Evolutionary conservation across 2,329 filamentous ascomycete species (phyloP), one percentile per base, ranked within the genome.

Genomic region (Xylariales sp.): DNA sequence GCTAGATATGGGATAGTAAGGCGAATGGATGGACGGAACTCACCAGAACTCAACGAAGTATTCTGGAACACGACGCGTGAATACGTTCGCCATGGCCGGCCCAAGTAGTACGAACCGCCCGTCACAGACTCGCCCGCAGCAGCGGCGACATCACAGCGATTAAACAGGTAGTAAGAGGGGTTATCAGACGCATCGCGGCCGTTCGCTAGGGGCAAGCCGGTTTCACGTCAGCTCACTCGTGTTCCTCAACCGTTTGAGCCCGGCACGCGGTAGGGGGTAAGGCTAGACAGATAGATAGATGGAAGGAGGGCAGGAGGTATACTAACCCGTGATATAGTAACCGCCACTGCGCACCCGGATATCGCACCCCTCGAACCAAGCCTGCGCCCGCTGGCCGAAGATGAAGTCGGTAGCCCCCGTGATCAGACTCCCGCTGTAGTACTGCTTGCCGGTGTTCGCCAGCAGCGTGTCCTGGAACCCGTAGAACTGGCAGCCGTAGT

Each of bases 401-500:
- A 85, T 82, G 64, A 85, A 85, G 66, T 86, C 84, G 30, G 83
- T 85, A 0, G 83, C 84, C 7, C 84, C 84, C 52, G 81, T 77
- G 39, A 86, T 83, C 60, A 81, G 74, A 55, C 78, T 82, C 10
- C 74, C 73, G 5, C 80, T 79, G 71, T 85, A 87, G 45, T 86
- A 77, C 72, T 87, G 85, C 53, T 79, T 78, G 5, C 84, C 83
- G 10, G 73, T 69, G 65, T 84, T 78, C 18, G 81, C 83, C 3
- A 86, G 77, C 2, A 86, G 69, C 1, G 85, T 86, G 69, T 86
- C 84, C 67, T 86, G 84, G 72, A 80, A 86, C 0, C 84, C 85
- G 32, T 77, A 79, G 39, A 86, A 78, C 2, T 77, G 74, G 60
- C 80, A 80, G 5, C 80, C 84, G 65, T 86, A 86, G 71, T 82